These are phyloP conservation scores for Saccharomyces pastorianus DNA, from an alignment of 1,139 yeast species.

Conservation along the genomic window DNA sequence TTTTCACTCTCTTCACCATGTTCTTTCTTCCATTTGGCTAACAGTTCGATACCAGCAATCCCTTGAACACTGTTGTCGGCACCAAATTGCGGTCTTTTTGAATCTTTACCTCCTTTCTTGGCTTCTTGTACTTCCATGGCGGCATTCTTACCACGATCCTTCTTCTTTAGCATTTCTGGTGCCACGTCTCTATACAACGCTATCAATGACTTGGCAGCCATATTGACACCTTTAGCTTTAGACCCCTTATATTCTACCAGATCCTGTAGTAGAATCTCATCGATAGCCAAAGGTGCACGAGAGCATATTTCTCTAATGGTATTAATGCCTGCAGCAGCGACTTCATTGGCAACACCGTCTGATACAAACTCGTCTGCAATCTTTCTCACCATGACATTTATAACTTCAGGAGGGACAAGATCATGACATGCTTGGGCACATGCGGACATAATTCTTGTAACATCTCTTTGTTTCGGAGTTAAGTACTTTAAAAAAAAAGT, in stretches of 20 bases:
- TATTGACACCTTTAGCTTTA: conserved; percentile 84
- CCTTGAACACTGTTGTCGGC: conserved; percentile 52
- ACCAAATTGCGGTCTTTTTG: conserved; percentile 57
- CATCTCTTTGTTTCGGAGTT: conserved; percentile 90
- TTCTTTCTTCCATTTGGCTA: conserved; percentile 68
- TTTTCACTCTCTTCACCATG: conserved; percentile 48
- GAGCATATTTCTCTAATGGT: conserved; percentile 87
- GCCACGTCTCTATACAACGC: conserved; percentile 86
- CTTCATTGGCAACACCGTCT: conserved; percentile 97
- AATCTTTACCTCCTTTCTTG: conserved; percentile 33
- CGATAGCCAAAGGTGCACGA: conserved; percentile 91
- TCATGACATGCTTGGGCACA: conserved; percentile 96
- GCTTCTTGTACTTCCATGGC: conserved; percentile 67
- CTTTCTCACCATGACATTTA: conserved; percentile 71
- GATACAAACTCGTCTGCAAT: conserved; percentile 96
- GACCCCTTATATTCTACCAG: conserved; percentile 85
- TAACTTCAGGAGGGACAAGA: conserved; percentile 89
- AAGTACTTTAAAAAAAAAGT: conserved; percentile 80
- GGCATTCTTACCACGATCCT: conserved; percentile 89
- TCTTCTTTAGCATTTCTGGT: conserved; percentile 84
- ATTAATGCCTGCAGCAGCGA: conserved; percentile 94
- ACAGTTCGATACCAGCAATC: conserved; percentile 83
- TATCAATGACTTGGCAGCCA: conserved; percentile 89
- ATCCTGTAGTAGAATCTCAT: conserved; percentile 77
- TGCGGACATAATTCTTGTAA: conserved; percentile 94